Percentiles rank a stretch among this genome's conserved stretches.
phyloP scores from a whole-genome alignment of 768 basidiomycete genomes.

The Amanita subjunquillea region DNA sequence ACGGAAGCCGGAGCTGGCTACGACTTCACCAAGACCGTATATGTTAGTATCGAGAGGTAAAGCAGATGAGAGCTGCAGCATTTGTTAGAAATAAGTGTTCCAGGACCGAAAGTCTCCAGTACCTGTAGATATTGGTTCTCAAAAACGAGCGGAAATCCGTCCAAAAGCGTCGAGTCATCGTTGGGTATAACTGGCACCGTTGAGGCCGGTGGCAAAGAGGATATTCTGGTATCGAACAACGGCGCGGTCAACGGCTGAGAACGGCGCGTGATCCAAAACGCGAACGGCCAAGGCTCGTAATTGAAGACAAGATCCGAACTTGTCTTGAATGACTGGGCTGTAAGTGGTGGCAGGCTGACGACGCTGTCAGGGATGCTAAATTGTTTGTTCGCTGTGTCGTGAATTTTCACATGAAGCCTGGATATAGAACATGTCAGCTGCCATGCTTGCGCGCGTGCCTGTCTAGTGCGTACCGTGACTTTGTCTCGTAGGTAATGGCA shows the following conservation, averaged over 20 bases:
- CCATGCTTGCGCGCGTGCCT: background rate
- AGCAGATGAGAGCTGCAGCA: slow-evolving; percentile 45
- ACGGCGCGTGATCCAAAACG: slow-evolving; percentile 73
- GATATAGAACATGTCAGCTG: background rate
- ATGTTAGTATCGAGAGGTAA: slow-evolving; percentile 61
- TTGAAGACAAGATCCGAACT: slow-evolving; percentile 63
- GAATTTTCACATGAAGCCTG: slow-evolving; percentile 62
- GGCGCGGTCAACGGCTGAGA: slow-evolving; percentile 41
- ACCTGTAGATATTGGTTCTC: slow-evolving; percentile 77
- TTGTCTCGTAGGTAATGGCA: slow-evolving; percentile 55
- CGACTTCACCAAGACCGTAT: slow-evolving; percentile 69
- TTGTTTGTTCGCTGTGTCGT: slow-evolving; percentile 48
- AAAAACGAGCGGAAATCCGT: slow-evolving; percentile 63
- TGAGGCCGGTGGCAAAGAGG: slow-evolving; percentile 51
- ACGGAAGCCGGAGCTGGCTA: slow-evolving; percentile 60
- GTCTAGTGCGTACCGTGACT: slow-evolving; percentile 26
- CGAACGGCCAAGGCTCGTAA: slow-evolving; percentile 52
- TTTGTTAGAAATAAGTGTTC: background rate
- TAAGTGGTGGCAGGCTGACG: slow-evolving; percentile 26
- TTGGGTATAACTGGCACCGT: slow-evolving; percentile 41
- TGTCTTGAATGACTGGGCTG: slow-evolving; percentile 21
- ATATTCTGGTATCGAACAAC: slow-evolving; percentile 61
- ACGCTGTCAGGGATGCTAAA: slow-evolving; percentile 55
- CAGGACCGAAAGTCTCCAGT: background rate
- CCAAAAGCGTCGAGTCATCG: slow-evolving; percentile 45